Base-by-base conservation (phyloP, 139 green algal species). In the Coelastrella sp. region DNA sequence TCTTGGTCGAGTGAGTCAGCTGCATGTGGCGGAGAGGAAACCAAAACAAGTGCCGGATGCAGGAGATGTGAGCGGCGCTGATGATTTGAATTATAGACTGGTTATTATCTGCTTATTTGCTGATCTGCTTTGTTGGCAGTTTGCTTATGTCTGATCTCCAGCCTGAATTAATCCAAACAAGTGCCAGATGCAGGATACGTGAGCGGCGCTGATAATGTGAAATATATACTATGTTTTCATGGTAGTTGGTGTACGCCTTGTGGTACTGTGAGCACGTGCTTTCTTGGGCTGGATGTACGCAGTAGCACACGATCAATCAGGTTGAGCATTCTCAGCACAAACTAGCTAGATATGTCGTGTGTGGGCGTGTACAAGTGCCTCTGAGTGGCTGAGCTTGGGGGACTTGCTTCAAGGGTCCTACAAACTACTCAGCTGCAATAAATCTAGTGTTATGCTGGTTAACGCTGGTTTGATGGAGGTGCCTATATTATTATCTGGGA, bases 11-110 rank as follows among this genome's bases (percentile, higher is more conserved):
- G 81, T 73, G 56, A 76, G 60, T 58, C 81, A 87, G 61, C 25
- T 87, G 11, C 81, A 87, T 57, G 27, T 87, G 7, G n/a, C 81
- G 25, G 81, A 87, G 60, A 87, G 61, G 60, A 75, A 76, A 60
- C 81, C 81, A 6, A 76, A 60, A 24, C 81, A 87, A 35, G 60
- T 87, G 61, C 81, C 81, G n/a, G 81, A 76, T n/a, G 60, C 81
- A 60, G 81, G 25, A 24, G 59, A 87, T 66, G 81, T 87, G 60
- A 76, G 81, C 20, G 58, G n/a, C 10, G 10, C 1, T 6, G 0
- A 24, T 20, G 25, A 19, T 80, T 80, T 80, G 74, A 59, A 59
- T 78, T 4, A 25, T 19, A 78, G 70, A 27, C 70, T 49, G 35
- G 4, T 7, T 35, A 76, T 11, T 9, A 25, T 6, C 70, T 78